Conservation (phyloP, 805 yeast genomes). For the Tetrapisispora taiwanensis region DNA sequence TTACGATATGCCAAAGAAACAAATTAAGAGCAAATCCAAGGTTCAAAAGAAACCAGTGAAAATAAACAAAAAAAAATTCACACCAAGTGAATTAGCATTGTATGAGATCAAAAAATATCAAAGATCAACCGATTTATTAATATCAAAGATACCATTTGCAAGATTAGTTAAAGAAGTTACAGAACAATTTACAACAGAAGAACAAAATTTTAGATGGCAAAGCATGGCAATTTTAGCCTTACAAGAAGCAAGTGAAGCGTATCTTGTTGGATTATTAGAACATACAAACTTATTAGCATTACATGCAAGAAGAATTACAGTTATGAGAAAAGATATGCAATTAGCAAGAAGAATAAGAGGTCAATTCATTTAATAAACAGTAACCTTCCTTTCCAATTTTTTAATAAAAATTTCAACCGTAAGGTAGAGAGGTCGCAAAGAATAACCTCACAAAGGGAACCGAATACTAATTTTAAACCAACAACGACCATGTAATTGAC, state of each 20-base stretch:
- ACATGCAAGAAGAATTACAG: conserved; percentile 76
- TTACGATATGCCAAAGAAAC: neutral
- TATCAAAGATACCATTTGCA: conserved; percentile 70
- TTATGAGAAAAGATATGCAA: conserved; percentile 76
- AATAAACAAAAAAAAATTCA: conserved; percentile 38
- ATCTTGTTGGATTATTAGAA: conserved; percentile 58
- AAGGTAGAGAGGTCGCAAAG: no score
- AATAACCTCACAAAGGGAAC: no score
- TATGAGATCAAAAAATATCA: conserved; percentile 62
- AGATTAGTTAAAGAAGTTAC: conserved; percentile 67
- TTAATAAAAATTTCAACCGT: no score
- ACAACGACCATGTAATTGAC: no score
- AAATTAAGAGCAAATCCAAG: conserved; percentile 5
- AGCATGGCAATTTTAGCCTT: conserved; percentile 65
- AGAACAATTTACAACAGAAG: conserved; percentile 36
- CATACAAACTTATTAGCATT: conserved; percentile 71
- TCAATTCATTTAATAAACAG: conserved; percentile 26
- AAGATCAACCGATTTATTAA: conserved; percentile 53
- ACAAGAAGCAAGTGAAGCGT: conserved; percentile 78
- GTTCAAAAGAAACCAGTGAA: conserved; percentile 21
- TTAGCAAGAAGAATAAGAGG: conserved; percentile 72
- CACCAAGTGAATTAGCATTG: conserved; percentile 58
- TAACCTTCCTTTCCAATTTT: no score
- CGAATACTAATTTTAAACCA: no score
- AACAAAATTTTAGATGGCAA: conserved; percentile 64